Conservation (phyloP, 306 rosid genomes). For the Cyamopsis tetragonoloba region DNA sequence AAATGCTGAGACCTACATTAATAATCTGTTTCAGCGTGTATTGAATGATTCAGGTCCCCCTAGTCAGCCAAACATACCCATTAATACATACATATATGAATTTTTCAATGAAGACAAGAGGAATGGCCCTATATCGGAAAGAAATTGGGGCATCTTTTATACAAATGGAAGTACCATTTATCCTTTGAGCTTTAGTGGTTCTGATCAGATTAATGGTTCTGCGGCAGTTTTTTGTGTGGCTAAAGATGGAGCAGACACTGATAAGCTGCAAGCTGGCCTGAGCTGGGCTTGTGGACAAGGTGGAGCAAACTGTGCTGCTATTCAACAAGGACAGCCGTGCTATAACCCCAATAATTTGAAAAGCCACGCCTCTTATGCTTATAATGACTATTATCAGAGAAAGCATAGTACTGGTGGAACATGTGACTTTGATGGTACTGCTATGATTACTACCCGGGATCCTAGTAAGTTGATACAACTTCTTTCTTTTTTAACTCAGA, state of each 20-base stretch:
- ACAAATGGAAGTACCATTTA: constrained; percentile 72
- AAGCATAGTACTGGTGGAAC: constrained; percentile 72
- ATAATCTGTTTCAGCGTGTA: constrained; percentile 77
- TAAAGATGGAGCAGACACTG: constrained; percentile 65
- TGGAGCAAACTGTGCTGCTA: constrained; percentile 76
- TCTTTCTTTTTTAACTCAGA: constrained; percentile 16
- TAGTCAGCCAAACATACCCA: constrained; percentile 63
- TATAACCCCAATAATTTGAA: constrained; percentile 59
- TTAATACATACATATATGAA: constrained; percentile 80
- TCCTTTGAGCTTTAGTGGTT: constrained; percentile 50
- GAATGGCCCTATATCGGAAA: constrained; percentile 77
- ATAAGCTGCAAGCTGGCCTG: constrained; percentile 73
- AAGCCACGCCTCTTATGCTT: constrained; percentile 91
- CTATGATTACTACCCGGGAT: constrained; percentile 48
- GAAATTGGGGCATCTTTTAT: constrained; percentile 73
- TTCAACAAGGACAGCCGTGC: constrained; percentile 74
- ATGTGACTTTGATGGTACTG: constrained; percentile 91
- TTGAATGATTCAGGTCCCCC: constrained; percentile 89
- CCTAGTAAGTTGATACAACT: constrained; percentile 67
- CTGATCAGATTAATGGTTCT: constrained; percentile 43
- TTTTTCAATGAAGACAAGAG: constrained; percentile 90
- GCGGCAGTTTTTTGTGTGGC: constrained; percentile 75
- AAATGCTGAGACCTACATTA: constrained; percentile 72
- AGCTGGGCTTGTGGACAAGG: constrained; percentile 99
- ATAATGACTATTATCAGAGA: constrained; percentile 82